Base-by-base conservation (phyloP, 1,284 basidiomycete species). In the Albatrellus sp. region DNA sequence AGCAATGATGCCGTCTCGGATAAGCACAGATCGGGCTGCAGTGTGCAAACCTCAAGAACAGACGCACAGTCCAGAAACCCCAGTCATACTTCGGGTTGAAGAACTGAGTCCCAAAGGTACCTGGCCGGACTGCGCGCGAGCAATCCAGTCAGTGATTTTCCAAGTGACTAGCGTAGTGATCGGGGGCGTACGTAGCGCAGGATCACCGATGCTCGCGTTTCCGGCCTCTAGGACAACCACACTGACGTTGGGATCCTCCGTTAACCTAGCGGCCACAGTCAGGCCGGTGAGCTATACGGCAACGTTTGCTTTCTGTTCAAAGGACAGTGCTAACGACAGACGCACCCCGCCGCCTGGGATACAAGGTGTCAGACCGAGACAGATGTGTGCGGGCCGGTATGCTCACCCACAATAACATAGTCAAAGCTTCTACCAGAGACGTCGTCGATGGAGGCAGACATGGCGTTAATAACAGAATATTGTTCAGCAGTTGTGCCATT, bases 61-160 rank as follows among this genome's bases (percentile, higher is more conserved):
- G 1, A 8, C 47, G 5, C n/a, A 55, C 56, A 2, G 56, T 56
- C 7, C 46, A 49, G 37, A 49, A 57, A 3, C 29, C 44, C 57
- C 57, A 58, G 34, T 57, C 56, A 40, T 55, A 57, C 28, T 54
- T 45, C 2, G 50, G 44, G 4, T 56, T 51, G 9, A 40, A 30
- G 28, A 57, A 14, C 3, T 50, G 46, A n/a, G 2, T 20, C 20
- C n/a, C 33, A 28, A 29, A 37, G 2, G 16, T 28, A 39, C 39
- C 39, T 2, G 40, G 37, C 14, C 44, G 38, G 20, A 24, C 20
- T 10, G 5, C 38, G 38, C 11, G 28, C 17, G 20, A 24, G 20
- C 14, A 3, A 7, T 12, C n/a, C 20, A 10, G n/a, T 12, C 20
- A 11, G n/a, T n/a, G 10, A 19, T 19, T 7, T 20, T 20, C 38